Evolutionary conservation across 2,329 filamentous ascomycete genomes (phyloP).

Genomic region (Stemphylium lycopersici): DNA sequence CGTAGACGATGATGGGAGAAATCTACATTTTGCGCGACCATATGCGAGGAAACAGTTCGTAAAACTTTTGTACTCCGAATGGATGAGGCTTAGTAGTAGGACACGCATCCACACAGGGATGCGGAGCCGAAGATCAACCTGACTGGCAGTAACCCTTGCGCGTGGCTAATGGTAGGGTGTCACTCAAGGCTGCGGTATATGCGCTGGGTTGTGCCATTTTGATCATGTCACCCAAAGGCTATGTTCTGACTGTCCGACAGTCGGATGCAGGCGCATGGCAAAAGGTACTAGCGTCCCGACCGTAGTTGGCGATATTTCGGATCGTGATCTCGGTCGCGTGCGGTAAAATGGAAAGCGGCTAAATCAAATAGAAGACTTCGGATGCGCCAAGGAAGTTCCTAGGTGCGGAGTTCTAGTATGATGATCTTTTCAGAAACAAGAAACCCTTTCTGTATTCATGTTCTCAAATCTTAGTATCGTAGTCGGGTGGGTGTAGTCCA

Average conservation of each 20-base stretch:
- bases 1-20: background rate
- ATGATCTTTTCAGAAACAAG: constrained; percentile 5
- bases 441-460: constrained; percentile 2
- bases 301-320: background rate
- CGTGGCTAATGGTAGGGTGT: background rate
- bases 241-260: background rate
- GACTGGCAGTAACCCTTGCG: background rate
- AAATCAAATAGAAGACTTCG: constrained; percentile 8
- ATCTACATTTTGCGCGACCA: background rate
- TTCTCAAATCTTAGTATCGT: constrained; percentile 40
- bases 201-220: background rate
- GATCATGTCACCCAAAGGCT: background rate
- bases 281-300: background rate
- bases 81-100: background rate
- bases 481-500: constrained; percentile 46
- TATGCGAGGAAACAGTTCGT: background rate
- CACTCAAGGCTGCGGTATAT: background rate
- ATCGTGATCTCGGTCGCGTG: background rate
- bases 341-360: constrained; percentile 2
- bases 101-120: background rate
- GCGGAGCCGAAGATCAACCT: background rate
- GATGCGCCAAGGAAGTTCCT: background rate
- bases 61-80: background rate
- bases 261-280: constrained; percentile 7
- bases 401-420: background rate